Conservation (phyloP, 176 grass and related monocot species). For the Chloris gayana region DNA sequence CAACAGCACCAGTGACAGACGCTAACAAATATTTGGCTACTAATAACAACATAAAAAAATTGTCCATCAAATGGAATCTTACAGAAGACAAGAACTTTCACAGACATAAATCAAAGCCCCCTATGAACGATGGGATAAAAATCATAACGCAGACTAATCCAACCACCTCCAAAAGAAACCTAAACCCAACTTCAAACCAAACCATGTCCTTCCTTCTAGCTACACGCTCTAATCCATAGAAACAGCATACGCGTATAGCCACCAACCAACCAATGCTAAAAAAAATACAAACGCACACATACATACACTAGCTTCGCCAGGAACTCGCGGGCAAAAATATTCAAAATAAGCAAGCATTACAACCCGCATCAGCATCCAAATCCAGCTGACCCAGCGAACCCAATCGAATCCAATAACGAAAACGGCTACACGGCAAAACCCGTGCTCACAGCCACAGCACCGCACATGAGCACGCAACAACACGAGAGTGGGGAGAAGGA, state of each 20-base stretch:
- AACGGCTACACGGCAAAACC: slow-evolving; percentile 7
- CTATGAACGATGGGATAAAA: neutral
- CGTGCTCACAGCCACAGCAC: slow-evolving; percentile 23
- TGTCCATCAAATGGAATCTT: neutral
- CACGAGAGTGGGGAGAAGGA: neutral
- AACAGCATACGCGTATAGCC: slow-evolving; percentile 17
- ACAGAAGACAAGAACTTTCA: neutral
- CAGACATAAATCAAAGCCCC: neutral
- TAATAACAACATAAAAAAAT: neutral
- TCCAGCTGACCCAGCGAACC: slow-evolving; percentile 33
- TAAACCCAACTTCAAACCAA: slow-evolving; percentile 5
- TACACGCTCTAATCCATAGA: slow-evolving; percentile 18
- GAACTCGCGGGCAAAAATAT: neutral
- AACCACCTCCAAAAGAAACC: neutral
- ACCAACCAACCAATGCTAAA: slow-evolving; percentile 24
- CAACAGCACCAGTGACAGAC: neutral
- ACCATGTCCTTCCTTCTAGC: neutral
- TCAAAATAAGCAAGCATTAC: slow-evolving; percentile 17
- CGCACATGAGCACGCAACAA: neutral
- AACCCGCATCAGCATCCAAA: slow-evolving; percentile 24
- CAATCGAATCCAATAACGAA: neutral
- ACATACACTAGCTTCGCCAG: neutral
- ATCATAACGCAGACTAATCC: neutral
- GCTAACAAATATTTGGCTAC: neutral
- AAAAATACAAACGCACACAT: neutral